These are phyloP conservation scores for Elaphomyces granulatus DNA, from an alignment of 495 filamentous ascomycete genomes.

Conservation along the genomic window DNA sequence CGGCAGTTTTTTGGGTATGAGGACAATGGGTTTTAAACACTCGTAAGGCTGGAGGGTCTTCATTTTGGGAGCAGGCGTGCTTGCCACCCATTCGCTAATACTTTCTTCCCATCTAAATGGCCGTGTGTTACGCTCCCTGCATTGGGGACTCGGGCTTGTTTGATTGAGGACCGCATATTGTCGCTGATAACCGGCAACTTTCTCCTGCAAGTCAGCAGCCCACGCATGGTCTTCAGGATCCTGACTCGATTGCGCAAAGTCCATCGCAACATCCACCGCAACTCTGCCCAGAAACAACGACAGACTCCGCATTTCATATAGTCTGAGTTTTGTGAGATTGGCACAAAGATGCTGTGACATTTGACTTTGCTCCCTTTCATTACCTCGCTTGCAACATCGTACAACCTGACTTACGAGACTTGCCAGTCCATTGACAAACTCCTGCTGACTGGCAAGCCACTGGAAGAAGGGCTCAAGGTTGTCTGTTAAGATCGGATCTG, in stretches of 20 bases:
- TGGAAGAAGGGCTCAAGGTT: slow-evolving; percentile 14
- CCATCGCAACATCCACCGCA: slow-evolving; percentile 35
- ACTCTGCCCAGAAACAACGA: slow-evolving; percentile 23
- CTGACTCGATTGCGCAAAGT: slow-evolving; percentile 29
- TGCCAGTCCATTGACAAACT: slow-evolving; percentile 25
- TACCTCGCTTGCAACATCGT: slow-evolving; percentile 19
- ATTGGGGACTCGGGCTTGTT: slow-evolving; percentile 2
- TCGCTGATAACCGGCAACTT: slow-evolving; percentile 11
- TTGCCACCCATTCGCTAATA: slow-evolving; percentile 40
- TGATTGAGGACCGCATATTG: slow-evolving; percentile 3
- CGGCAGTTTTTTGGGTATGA: slow-evolving; percentile 5
- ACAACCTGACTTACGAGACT: slow-evolving; percentile 24
- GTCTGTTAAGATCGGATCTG: slow-evolving; percentile 7
- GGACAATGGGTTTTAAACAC: slow-evolving; percentile 2
- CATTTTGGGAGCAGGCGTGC: slow-evolving; percentile 25
- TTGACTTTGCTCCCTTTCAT: slow-evolving; percentile 12
- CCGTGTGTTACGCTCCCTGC: slow-evolving; percentile 6
- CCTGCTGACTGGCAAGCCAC: slow-evolving; percentile 17
- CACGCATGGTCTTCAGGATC: slow-evolving; percentile 36
- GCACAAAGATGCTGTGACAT: slow-evolving; percentile 16
- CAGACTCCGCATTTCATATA: slow-evolving; percentile 13
- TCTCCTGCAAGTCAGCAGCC: slow-evolving; percentile 33
- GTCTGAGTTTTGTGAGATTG: slow-evolving; percentile 18
- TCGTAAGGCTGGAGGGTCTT: not conserved
- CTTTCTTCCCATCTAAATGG: slow-evolving; percentile 41